phyloP scores from a whole-genome alignment of 2,329 filamentous ascomycete species.

The Pleoardoris graminearum region DNA sequence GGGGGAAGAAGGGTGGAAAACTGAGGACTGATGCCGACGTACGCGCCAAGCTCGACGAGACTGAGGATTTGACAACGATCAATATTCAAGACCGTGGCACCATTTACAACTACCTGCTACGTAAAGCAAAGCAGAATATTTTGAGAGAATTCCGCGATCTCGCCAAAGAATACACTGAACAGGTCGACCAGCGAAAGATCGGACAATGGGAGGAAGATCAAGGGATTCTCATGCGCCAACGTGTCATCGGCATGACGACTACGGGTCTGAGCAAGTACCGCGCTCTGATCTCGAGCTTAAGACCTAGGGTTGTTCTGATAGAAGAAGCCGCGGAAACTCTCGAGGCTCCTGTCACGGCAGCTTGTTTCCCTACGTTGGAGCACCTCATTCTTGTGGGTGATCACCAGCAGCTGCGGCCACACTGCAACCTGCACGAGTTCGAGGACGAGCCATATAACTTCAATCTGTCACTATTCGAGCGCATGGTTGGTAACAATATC shows the following conservation, averaged over 20 bases:
- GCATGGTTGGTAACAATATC: slow-evolving; percentile 68
- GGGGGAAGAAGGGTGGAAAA: slow-evolving; percentile 29
- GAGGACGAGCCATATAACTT: slow-evolving; percentile 65
- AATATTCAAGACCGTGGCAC: slow-evolving; percentile 59
- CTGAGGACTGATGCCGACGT: slow-evolving; percentile 36
- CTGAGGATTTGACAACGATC: slow-evolving; percentile 65
- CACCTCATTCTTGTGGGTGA: slow-evolving; percentile 75
- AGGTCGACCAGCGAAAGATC: slow-evolving; percentile 58
- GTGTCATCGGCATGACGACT: slow-evolving; percentile 70
- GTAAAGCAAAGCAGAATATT: slow-evolving; percentile 56
- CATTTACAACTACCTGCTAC: slow-evolving; percentile 69
- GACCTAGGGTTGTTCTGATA: slow-evolving; percentile 70
- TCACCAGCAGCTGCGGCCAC: slow-evolving; percentile 75
- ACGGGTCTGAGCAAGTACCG: slow-evolving; percentile 83
- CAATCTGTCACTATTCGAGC: slow-evolving; percentile 77
- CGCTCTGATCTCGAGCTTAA: slow-evolving; percentile 65
- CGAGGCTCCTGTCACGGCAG: slow-evolving; percentile 64
- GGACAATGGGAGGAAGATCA: slow-evolving; percentile 62
- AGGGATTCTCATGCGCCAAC: slow-evolving; percentile 49
- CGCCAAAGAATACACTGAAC: slow-evolving; percentile 55
- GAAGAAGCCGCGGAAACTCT: slow-evolving; percentile 80
- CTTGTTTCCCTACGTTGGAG: slow-evolving; percentile 64
- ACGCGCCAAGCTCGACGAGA: slow-evolving; percentile 42
- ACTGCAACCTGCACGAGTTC: slow-evolving; percentile 65
- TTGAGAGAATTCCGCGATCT: slow-evolving; percentile 53